Percentiles rank a stretch among this genome's conserved stretches.
These are phyloP conservation scores for Penicillium riverlandense DNA, from an alignment of 495 filamentous ascomycete species.

Conservation along the genomic window DNA sequence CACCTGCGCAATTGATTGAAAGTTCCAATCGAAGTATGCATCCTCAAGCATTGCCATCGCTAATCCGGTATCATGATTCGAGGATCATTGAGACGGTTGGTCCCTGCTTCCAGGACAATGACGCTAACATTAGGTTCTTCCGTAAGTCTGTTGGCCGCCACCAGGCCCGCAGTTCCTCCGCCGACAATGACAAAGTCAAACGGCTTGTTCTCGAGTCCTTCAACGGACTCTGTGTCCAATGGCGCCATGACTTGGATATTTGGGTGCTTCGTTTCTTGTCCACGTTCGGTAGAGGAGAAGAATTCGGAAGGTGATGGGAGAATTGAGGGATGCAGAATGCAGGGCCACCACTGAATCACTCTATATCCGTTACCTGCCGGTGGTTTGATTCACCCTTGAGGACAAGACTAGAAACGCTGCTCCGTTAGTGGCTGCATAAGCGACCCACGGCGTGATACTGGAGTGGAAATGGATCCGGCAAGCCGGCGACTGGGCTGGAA, in stretches of 20 bases:
- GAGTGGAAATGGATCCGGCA: no score
- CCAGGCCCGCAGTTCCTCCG: constrained; percentile 41
- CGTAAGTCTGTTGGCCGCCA: constrained; percentile 41
- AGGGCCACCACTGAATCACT: no score
- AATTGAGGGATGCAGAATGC: no score
- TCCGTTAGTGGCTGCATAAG: no score
- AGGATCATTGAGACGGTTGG: constrained; percentile 33
- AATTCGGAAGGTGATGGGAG: no score
- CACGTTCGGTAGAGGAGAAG: neutral
- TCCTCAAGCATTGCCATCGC: constrained; percentile 32
- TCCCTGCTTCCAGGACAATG: constrained; percentile 48
- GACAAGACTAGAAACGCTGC: no score
- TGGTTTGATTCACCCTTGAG: no score
- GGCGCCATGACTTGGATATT: neutral
- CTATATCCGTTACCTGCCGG: no score
- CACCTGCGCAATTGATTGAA: constrained; percentile 43
- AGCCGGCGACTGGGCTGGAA: no score
- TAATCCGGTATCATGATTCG: constrained; percentile 35
- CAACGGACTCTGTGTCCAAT: constrained; percentile 5
- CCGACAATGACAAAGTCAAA: constrained; percentile 19
- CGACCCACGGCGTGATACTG: no score
- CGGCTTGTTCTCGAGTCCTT: neutral
- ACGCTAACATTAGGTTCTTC: constrained; percentile 34
- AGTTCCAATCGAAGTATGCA: constrained; percentile 48
- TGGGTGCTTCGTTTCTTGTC: no score